These are phyloP conservation scores for Viola pubescens DNA, from an alignment of 441 rosid genomes.

Conservation along the genomic window DNA sequence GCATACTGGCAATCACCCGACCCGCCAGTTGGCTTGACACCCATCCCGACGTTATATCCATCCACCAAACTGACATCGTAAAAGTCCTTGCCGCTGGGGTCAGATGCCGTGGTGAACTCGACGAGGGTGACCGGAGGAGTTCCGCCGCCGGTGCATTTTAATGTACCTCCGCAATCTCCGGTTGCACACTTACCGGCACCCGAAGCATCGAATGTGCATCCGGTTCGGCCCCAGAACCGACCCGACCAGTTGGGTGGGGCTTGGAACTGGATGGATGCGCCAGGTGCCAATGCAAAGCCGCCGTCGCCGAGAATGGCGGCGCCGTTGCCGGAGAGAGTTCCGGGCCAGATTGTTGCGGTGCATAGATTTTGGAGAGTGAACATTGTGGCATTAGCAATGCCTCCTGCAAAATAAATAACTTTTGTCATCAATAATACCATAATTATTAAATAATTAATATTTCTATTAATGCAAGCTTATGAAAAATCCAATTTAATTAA, in stretches of 20 bases:
- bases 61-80: conserved; percentile 92
- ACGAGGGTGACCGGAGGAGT: conserved; percentile 58
- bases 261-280: conserved; percentile 40
- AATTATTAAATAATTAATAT: too few relatives aligned
- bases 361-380: conserved; percentile 62
- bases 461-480: not conserved
- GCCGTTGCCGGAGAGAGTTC: conserved; percentile 56
- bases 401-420: conserved; percentile 31
- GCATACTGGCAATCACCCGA: conserved; percentile 70
- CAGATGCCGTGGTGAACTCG: conserved; percentile 61
- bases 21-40: conserved; percentile 55
- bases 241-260: conserved; percentile 76
- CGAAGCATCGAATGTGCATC: conserved; percentile 54
- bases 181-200: conserved; percentile 65
- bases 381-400: conserved; percentile 36
- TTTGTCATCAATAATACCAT: not conserved
- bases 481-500: not conserved
- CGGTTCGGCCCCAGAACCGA: conserved; percentile 69
- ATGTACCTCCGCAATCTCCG: conserved; percentile 72
- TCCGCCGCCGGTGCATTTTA: conserved; percentile 67
- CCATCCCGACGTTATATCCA: conserved; percentile 74
- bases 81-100: conserved; percentile 45
- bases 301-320: conserved; percentile 51
- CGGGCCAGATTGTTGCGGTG: conserved; percentile 64
- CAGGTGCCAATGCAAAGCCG: conserved; percentile 46